A percentile compares a stretch with the other conserved stretches of the same genome.
Conservation (phyloP, 1,284 basidiomycete genomes). For the Trichosporon faecale region DNA sequence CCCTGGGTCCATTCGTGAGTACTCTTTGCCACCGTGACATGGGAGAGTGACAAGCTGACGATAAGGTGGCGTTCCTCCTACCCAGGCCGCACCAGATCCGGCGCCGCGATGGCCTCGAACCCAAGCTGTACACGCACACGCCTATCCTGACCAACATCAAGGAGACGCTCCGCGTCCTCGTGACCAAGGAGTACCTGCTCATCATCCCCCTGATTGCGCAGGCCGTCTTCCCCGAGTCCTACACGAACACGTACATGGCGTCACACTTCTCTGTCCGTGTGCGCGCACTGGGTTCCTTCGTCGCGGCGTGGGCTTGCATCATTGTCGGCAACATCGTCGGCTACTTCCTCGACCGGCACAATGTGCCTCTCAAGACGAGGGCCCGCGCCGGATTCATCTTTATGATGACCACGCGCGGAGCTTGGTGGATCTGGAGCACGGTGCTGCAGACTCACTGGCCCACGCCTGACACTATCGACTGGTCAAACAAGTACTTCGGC, state of each 20-base stretch:
- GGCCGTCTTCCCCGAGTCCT: slow-evolving; percentile 17
- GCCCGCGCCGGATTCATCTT: slow-evolving; percentile 9
- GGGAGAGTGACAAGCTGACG: slow-evolving; percentile 42
- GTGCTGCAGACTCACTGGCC: slow-evolving; percentile 15
- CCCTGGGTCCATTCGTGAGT: slow-evolving; percentile 20
- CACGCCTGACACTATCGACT: slow-evolving; percentile 7
- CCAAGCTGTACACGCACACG: slow-evolving; percentile 12
- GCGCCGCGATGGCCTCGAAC: slow-evolving; percentile 9
- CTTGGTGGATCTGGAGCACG: slow-evolving; percentile 19
- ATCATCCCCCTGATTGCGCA: slow-evolving; percentile 13
- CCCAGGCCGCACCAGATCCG: slow-evolving; percentile 15
- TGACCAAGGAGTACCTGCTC: slow-evolving; percentile 13
- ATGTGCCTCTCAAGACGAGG: background rate
- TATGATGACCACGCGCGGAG: slow-evolving; percentile 12
- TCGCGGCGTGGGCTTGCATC: slow-evolving; percentile 11
- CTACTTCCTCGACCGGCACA: slow-evolving; percentile 10
- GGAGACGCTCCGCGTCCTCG: background rate
- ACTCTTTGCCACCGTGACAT: background rate
- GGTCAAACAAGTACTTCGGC: slow-evolving; percentile 12
- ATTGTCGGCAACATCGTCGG: slow-evolving; percentile 13
- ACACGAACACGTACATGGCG: slow-evolving; percentile 18
- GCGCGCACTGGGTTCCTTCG: slow-evolving; percentile 11
- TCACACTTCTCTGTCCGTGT: slow-evolving; percentile 14
- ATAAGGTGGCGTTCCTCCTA: slow-evolving; percentile 14
- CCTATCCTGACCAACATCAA: slow-evolving; percentile 6